These are phyloP conservation scores for Suhomyces taliae DNA, from an alignment of 1,139 yeast species.

Conservation along the genomic window DNA sequence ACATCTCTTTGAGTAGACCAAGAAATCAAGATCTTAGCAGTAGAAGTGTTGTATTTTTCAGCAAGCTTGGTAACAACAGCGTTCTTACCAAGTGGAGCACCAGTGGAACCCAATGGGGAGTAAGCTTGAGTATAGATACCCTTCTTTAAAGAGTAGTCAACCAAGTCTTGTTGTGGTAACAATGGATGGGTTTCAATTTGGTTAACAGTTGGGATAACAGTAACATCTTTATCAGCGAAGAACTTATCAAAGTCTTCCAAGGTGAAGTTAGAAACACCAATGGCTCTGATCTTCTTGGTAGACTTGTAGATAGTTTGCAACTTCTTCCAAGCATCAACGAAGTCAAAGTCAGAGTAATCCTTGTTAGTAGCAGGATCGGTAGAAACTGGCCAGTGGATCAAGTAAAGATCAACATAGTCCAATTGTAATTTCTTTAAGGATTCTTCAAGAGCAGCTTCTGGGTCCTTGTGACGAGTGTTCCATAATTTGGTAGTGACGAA, in stretches of 20 bases:
- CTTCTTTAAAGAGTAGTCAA: slow-evolving; percentile 52
- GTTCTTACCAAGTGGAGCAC: slow-evolving; percentile 62
- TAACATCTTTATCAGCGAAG: slow-evolving; percentile 50
- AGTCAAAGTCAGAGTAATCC: slow-evolving; percentile 43
- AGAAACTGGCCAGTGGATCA: slow-evolving; percentile 87
- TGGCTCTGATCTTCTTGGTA: slow-evolving; percentile 60
- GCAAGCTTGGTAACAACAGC: slow-evolving; percentile 52
- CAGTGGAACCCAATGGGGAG: slow-evolving; percentile 75
- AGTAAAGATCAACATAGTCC: slow-evolving; percentile 80
- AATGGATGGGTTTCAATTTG: slow-evolving; percentile 79
- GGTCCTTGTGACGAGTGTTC: slow-evolving; percentile 64
- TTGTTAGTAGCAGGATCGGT: slow-evolving; percentile 37
- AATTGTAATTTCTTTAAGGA: slow-evolving; percentile 68
- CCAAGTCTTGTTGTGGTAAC: slow-evolving; percentile 66
- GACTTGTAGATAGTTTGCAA: slow-evolving; percentile 60
- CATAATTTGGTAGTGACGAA: slow-evolving; percentile 82
- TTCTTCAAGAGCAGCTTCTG: slow-evolving; percentile 56
- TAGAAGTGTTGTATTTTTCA: slow-evolving; percentile 50
- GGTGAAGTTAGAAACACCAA: slow-evolving; percentile 82
- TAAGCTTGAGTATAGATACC: slow-evolving; percentile 70
- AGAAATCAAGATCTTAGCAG: slow-evolving; percentile 65
- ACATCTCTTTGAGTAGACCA: slow-evolving; percentile 75
- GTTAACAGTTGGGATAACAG: slow-evolving; percentile 64
- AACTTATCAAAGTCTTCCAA: slow-evolving; percentile 50
- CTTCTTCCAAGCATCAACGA: slow-evolving; percentile 66